A percentile compares a stretch with the other conserved stretches of the same genome.
phyloP scores from a whole-genome alignment of 192 early-diverging fungal genomes.

The Phycomyces nitens region DNA sequence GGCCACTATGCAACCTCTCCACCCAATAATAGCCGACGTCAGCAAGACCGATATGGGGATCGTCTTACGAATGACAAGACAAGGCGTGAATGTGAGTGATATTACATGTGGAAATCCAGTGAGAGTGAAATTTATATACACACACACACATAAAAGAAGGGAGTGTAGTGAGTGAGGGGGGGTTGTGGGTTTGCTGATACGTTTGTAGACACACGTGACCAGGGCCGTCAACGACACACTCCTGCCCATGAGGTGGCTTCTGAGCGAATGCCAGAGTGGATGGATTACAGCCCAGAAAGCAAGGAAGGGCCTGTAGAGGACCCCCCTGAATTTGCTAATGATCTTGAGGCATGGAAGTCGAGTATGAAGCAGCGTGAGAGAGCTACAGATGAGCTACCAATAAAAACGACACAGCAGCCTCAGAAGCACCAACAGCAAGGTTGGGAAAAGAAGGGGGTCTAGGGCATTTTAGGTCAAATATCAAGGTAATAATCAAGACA shows the following conservation, averaged over 20 bases:
- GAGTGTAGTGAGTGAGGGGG: too few relatives aligned
- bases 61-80: background rate
- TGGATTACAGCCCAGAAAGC: conserved; percentile 56
- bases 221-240: background rate
- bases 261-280: conserved; percentile 50
- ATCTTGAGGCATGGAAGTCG: conserved; percentile 57
- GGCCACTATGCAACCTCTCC: background rate
- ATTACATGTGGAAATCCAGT: background rate
- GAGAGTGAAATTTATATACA: too few relatives aligned
- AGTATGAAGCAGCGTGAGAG: conserved; percentile 54
- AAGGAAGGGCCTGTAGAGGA: conserved; percentile 28
- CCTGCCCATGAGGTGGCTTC: background rate
- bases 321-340: conserved; percentile 42
- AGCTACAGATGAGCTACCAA: background rate
- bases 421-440: background rate
- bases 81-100: background rate
- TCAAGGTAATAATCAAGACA: background rate
- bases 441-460: background rate
- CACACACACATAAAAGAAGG: too few relatives aligned
- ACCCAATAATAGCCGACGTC: background rate
- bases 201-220: background rate
- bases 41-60: background rate
- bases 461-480: too few relatives aligned
- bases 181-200: too few relatives aligned
- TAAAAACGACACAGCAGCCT: background rate